phyloP scores from a whole-genome alignment of 1,284 basidiomycete species.

The Peniophora sp. region DNA sequence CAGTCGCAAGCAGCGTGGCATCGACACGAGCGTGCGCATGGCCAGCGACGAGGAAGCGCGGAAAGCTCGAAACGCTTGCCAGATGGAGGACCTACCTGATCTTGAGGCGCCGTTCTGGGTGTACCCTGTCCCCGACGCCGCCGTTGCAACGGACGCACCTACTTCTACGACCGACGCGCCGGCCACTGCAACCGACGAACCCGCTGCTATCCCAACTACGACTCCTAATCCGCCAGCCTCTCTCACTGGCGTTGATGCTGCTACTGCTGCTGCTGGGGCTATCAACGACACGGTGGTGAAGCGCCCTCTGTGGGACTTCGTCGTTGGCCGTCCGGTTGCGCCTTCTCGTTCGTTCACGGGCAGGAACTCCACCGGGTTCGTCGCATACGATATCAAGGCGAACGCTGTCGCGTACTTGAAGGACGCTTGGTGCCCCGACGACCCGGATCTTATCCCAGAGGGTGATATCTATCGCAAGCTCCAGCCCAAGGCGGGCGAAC shows the following conservation, averaged over 20 bases:
- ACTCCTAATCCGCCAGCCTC: too few species aligned
- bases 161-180: too few species aligned
- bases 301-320: too few species aligned
- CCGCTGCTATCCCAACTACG: too few species aligned
- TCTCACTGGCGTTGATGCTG: too few species aligned
- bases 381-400: neutral
- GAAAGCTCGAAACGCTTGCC: neutral
- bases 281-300: too few species aligned
- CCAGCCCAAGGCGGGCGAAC: too few species aligned
- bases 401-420: neutral
- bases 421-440: conserved; percentile 1
- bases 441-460: neutral
- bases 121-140: neutral
- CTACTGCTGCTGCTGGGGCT: too few species aligned
- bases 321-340: neutral
- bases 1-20: neutral
- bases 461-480: too few species aligned
- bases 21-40: neutral
- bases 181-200: too few species aligned
- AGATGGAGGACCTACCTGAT: neutral
- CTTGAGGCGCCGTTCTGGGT: neutral
- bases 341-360: neutral
- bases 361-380: neutral
- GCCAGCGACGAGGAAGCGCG: neutral
- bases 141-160: neutral